A percentile compares a stretch with the other conserved stretches of the same genome.
These are phyloP conservation scores for Asclepias syriaca DNA, from an alignment of 257 asterid species.

Conservation along the genomic window DNA sequence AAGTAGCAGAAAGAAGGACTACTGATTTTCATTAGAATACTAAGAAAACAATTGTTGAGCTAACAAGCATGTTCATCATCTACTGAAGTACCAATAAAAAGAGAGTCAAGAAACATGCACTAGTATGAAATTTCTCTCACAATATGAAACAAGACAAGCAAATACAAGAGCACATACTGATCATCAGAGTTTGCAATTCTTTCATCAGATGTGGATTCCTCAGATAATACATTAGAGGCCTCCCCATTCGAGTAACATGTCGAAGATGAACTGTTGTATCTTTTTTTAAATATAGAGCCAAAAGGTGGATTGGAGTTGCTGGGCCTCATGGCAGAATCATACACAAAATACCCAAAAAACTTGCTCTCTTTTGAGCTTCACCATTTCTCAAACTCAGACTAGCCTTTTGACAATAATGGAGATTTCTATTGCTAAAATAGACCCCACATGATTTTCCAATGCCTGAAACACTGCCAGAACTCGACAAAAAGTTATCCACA, in stretches of 20 bases:
- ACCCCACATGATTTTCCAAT: conserved; percentile 44
- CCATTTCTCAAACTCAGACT: conserved; percentile 37
- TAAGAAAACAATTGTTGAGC: not conserved
- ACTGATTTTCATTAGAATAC: not conserved
- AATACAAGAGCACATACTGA: conserved; percentile 37
- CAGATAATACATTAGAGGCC: conserved; percentile 31
- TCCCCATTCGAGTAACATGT: conserved; percentile 49
- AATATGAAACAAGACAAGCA: conserved; percentile 1
- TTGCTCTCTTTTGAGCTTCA: conserved; percentile 18
- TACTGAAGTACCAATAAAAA: not conserved
- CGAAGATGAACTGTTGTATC: conserved; percentile 34
- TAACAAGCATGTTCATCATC: not conserved
- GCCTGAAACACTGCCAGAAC: conserved; percentile 42
- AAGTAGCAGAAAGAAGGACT: not conserved
- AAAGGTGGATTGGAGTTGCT: conserved; percentile 12
- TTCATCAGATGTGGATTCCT: conserved; percentile 39
- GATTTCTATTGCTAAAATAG: conserved; percentile 35
- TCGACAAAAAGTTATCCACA: conserved; percentile 42
- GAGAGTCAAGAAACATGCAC: not conserved
- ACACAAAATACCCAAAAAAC: conserved; percentile 24
- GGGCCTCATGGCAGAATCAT: conserved; percentile 17
- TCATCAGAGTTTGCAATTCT: conserved; percentile 43
- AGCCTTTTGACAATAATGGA: conserved; percentile 31
- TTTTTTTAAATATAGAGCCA: conserved; percentile 21
- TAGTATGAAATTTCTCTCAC: not conserved